Evolutionary conservation across 192 early-diverging fungal species (phyloP), one percentile per base, ranked within the genome.

Genomic region (Linnemannia exigua): DNA sequence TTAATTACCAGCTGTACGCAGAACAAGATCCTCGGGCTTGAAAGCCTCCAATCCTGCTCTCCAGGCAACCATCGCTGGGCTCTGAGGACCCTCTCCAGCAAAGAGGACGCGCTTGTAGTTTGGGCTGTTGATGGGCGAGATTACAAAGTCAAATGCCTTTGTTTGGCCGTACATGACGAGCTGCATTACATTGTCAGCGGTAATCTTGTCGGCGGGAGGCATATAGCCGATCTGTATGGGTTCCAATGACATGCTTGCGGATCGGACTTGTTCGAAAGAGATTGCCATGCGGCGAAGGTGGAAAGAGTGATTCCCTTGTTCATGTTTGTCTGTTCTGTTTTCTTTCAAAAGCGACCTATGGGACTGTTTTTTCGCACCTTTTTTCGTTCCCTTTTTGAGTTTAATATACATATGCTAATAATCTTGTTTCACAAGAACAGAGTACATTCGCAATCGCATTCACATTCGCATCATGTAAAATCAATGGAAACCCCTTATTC

Each of bases 41-140:
- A 91, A 89, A 0, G 88, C 78, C 48, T 86, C 81, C n/a, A 85
- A 66, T 19, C 84, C 88, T 22, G 88, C 70, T 77, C 88, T 82
- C 92, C 90, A 91, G 9, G 47, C 52, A 20, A 74, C 72, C 66
- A 87, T 72, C 5, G 35, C 80, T 36, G 70, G 51, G 17, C 76
- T 77, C 44, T 88, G 84, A 6, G 79, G 67, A n/a, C 35, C 67
- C 0, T 73, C 66, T 12, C 46, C 75, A 76, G 86, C 82, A 74
- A 87, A 87, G 25, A 91, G 79, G 8, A 91, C 87, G 31, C 89
- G 87, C n/a, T 77, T 76, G 74, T 89, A 93, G 7, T 31, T 67
- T n/a, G 88, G 89, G 47, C 89, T 79, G 37, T 89, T 84, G 36
- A 93, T 89, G n/a, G 92, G 92, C 28, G 88, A 86, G 11, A 89